These are phyloP conservation scores for Trematosphaeria pertusa DNA, from an alignment of 2,329 filamentous ascomycete species.

Conservation along the genomic window DNA sequence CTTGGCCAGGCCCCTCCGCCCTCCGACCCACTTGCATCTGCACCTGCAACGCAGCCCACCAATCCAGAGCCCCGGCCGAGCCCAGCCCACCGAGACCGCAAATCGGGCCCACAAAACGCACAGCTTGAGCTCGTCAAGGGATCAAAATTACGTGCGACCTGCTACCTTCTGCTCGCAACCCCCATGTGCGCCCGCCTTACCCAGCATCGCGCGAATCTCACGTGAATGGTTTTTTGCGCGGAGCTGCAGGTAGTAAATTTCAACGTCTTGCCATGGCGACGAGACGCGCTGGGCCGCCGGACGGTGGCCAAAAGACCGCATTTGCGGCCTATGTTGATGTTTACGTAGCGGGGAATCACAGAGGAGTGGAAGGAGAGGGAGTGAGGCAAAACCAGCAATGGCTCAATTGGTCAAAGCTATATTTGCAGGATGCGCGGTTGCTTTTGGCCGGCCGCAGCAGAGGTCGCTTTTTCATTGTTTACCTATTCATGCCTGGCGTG, in stretches of 20 bases:
- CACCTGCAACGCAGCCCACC: conserved; percentile 21
- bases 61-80: conserved; percentile 18
- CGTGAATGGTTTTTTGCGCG: conserved; percentile 47
- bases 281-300: conserved; percentile 15
- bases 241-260: conserved; percentile 48
- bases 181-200: conserved; percentile 43
- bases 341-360: conserved; percentile 25
- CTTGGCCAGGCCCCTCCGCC: conserved; percentile 9
- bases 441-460: conserved; percentile 33
- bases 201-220: conserved; percentile 49
- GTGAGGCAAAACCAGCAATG: conserved; percentile 28
- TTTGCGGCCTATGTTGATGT: conserved; percentile 27
- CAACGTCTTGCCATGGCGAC: conserved; percentile 44
- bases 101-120: conserved; percentile 45
- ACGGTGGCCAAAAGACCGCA: conserved; percentile 17
- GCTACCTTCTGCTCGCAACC: conserved; percentile 34
- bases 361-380: conserved; percentile 23
- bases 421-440: conserved; percentile 34
- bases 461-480: conserved; percentile 43
- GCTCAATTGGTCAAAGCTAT: conserved; percentile 39
- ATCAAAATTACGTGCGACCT: conserved; percentile 50
- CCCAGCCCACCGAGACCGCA: conserved; percentile 35
- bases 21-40: conserved; percentile 32
- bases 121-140: conserved; percentile 44
- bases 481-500: conserved; percentile 40